A percentile compares a stretch with the other conserved stretches of the same genome.
Evolutionary conservation across 768 basidiomycete genomes (phyloP).

Genomic region (Panaeolus papilionaceus): DNA sequence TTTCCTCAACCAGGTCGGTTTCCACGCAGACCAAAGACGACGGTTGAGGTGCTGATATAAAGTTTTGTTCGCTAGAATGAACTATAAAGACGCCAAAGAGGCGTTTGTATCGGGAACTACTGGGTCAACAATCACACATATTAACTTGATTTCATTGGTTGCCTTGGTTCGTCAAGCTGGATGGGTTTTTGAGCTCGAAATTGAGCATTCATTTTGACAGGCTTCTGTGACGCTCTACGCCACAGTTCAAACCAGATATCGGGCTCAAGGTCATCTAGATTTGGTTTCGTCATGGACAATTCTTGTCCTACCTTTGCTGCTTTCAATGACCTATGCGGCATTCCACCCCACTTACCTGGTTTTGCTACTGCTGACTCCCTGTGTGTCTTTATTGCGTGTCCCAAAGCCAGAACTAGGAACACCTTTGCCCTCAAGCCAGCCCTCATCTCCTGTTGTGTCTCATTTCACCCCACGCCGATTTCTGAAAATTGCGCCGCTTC

Average conservation of each 20-base stretch:
- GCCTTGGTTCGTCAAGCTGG: conserved; percentile 35
- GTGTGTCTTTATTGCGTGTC: conserved; percentile 50
- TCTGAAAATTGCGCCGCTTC: conserved; percentile 51
- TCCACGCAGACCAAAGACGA: neutral
- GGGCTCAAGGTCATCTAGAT: conserved; percentile 40
- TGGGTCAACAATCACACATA: conserved; percentile 68
- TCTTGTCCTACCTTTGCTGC: conserved; percentile 77
- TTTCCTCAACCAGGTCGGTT: neutral
- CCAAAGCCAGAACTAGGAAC: conserved; percentile 49
- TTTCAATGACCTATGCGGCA: conserved; percentile 83
- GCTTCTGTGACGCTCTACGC: conserved; percentile 76
- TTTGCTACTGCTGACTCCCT: conserved; percentile 51
- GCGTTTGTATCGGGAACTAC: conserved; percentile 78
- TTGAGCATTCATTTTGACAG: conserved; percentile 42
- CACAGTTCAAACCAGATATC: conserved; percentile 55
- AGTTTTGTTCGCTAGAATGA: neutral
- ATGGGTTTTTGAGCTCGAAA: neutral
- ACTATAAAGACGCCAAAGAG: conserved; percentile 83
- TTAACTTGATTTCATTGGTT: conserved; percentile 68
- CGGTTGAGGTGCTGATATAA: neutral
- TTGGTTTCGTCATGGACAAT: conserved; percentile 63
- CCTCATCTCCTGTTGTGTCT: conserved; percentile 29
- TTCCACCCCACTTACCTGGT: conserved; percentile 59
- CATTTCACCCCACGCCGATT: conserved; percentile 19
- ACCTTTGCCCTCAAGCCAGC: conserved; percentile 56